Conservation (phyloP, 257 asterid species). For the Paulownia fortunei region DNA sequence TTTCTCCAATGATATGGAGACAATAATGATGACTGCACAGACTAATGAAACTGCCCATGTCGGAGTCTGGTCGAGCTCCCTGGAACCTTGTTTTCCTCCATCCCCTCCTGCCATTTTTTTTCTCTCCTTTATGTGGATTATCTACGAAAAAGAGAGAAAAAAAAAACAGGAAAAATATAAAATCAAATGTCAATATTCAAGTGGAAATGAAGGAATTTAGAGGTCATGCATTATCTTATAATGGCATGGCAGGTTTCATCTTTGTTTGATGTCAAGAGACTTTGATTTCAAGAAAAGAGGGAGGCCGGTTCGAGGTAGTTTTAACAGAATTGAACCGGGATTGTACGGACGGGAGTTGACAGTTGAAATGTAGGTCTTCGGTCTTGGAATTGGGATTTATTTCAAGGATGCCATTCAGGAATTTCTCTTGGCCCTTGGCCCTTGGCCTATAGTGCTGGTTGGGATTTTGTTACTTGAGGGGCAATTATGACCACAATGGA, state of each 20-base stretch:
- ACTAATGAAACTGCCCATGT: conserved; percentile 79
- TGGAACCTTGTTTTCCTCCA: conserved; percentile 21
- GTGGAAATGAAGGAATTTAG: conserved; percentile 11
- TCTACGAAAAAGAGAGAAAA: conserved; percentile 8
- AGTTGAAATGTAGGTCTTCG: neutral
- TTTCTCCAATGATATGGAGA: conserved; percentile 60
- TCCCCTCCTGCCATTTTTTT: conserved; percentile 29
- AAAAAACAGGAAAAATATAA: neutral
- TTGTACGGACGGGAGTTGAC: conserved; percentile 39
- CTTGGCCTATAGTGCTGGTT: neutral
- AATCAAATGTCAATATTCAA: neutral
- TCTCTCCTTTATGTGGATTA: neutral
- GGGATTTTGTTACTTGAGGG: neutral
- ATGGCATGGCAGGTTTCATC: neutral
- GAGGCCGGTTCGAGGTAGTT: conserved; percentile 35
- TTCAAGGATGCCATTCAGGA: conserved; percentile 16
- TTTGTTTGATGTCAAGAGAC: neutral
- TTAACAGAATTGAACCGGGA: conserved; percentile 42
- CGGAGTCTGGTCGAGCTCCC: conserved; percentile 54
- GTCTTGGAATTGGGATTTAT: neutral
- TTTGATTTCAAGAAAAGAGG: neutral
- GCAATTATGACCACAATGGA: neutral
- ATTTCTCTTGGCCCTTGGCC: neutral
- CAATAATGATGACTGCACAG: conserved; percentile 51
- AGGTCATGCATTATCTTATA: neutral